These are phyloP conservation scores for Cyclotella atomus DNA, from an alignment of 108 stramenopile genomes.

Conservation along the genomic window DNA sequence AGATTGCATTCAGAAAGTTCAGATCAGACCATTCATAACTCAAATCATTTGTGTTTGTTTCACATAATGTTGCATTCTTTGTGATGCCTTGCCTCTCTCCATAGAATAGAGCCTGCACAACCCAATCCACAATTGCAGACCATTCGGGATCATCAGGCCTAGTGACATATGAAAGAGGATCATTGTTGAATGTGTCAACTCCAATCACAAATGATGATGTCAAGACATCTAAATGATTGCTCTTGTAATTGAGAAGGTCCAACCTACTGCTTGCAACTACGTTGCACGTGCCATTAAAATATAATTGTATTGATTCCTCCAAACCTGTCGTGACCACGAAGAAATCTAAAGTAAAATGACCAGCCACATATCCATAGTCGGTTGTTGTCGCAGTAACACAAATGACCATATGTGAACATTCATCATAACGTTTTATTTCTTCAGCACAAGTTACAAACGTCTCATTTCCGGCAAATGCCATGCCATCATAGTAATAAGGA, in stretches of 20 bases:
- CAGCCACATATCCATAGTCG: slow-evolving; percentile 2
- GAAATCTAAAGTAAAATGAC: slow-evolving; percentile 11
- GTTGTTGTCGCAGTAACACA: slow-evolving; percentile 18
- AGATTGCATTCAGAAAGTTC: slow-evolving; percentile 45
- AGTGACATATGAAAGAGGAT: slow-evolving; percentile 30
- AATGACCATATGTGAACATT: slow-evolving; percentile 20
- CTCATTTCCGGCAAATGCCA: slow-evolving; percentile 15
- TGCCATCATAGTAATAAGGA: slow-evolving; percentile 25
- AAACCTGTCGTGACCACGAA: background rate
- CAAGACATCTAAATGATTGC: background rate
- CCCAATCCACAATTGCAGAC: slow-evolving; percentile 57
- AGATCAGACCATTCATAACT: slow-evolving; percentile 9
- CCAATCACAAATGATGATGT: slow-evolving; percentile 5
- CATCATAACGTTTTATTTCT: slow-evolving; percentile 15
- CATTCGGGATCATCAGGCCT: slow-evolving; percentile 27
- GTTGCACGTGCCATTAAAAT: slow-evolving; percentile 19
- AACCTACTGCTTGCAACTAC: background rate
- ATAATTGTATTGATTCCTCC: background rate
- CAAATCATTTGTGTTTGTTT: background rate
- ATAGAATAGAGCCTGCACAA: slow-evolving; percentile 44
- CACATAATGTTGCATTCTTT: slow-evolving; percentile 11
- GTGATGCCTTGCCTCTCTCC: slow-evolving; percentile 51
- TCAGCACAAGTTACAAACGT: slow-evolving; percentile 49
- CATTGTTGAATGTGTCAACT: slow-evolving; percentile 3
- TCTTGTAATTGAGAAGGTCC: background rate